Conservation (phyloP, 129 eudicot species). For the Deinandra increscens region DNA sequence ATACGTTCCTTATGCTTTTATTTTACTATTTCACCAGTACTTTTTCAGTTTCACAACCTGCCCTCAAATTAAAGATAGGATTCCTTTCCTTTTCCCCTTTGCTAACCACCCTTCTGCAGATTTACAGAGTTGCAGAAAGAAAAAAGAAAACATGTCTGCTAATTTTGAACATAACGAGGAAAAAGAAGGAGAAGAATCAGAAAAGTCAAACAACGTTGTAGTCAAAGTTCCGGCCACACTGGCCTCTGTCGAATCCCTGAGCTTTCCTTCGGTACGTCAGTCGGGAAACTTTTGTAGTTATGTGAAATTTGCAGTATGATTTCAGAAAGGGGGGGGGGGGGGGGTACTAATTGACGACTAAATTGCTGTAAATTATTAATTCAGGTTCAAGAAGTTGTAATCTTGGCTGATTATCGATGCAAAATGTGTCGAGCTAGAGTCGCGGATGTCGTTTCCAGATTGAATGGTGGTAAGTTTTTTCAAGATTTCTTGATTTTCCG, state of each 20-base stretch:
- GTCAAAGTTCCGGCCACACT: constrained; percentile 31
- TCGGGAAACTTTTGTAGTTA: too few species aligned
- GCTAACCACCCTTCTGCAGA: constrained; percentile 15
- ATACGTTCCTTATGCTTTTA: not conserved
- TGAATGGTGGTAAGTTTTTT: constrained; percentile 19
- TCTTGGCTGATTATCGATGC: constrained; percentile 31
- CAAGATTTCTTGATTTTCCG: constrained; percentile 10
- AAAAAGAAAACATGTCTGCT: constrained; percentile 25
- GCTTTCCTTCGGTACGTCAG: constrained; percentile 25
- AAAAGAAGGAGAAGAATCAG: too few species aligned
- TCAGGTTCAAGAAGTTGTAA: constrained; percentile 31
- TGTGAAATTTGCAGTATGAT: too few species aligned
- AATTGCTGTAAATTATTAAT: too few species aligned
- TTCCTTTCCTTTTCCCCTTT: constrained; percentile 9
- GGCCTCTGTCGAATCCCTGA: constrained; percentile 33
- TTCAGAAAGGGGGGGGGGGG: too few species aligned
- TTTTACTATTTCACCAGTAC: constrained; percentile 24
- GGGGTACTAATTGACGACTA: too few species aligned
- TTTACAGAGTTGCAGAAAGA: constrained; percentile 6
- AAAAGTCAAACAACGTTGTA: constrained; percentile 25
- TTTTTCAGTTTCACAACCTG: too few species aligned
- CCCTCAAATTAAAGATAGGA: constrained; percentile 31
- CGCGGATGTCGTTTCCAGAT: constrained; percentile 16
- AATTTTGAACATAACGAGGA: constrained; percentile 24
- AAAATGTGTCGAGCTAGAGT: constrained; percentile 31